A percentile compares a stretch with the other conserved stretches of the same genome.
Evolutionary conservation across 805 yeast genomes (phyloP).

Genomic region (Peterozyma xylosa): DNA sequence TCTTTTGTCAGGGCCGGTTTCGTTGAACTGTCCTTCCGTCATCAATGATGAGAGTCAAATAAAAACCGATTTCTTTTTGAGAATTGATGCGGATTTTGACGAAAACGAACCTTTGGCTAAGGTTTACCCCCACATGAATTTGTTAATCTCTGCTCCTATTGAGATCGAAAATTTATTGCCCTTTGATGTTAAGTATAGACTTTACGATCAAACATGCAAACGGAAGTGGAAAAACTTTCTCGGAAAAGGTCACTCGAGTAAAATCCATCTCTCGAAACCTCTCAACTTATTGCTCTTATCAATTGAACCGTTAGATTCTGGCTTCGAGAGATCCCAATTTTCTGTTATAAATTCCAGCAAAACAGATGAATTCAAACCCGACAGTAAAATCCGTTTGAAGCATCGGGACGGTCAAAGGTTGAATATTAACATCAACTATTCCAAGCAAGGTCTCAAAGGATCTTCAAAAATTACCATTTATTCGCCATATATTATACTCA

Average conservation of each 20-base stretch:
- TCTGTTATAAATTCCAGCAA: conserved; percentile 62
- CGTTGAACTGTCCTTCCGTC: conserved; percentile 53
- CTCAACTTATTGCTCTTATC: conserved; percentile 65
- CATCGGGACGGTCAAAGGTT: conserved; percentile 63
- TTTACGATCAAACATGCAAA: conserved; percentile 67
- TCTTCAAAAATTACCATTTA: conserved; percentile 65
- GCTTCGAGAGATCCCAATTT: conserved; percentile 60
- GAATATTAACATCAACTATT: conserved; percentile 58
- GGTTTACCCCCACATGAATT: conserved; percentile 77
- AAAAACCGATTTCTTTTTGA: conserved; percentile 47
- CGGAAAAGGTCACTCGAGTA: conserved; percentile 56
- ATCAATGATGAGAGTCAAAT: conserved; percentile 22
- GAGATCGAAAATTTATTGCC: conserved; percentile 83
- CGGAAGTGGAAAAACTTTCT: conserved; percentile 61
- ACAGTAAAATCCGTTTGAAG: conserved; percentile 41
- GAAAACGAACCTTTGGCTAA: conserved; percentile 61
- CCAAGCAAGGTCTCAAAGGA: conserved; percentile 34
- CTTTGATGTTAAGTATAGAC: conserved; percentile 63
- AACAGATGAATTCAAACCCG: conserved; percentile 48
- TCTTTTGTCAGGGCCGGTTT: conserved; percentile 37
- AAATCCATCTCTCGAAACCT: conserved; percentile 74
- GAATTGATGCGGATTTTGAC: conserved; percentile 61
- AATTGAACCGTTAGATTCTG: conserved; percentile 55
- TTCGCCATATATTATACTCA: conserved; percentile 79
- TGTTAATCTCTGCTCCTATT: conserved; percentile 77